phyloP scores from a whole-genome alignment of 2,329 filamentous ascomycete species.

The Venturia oleaginea region DNA sequence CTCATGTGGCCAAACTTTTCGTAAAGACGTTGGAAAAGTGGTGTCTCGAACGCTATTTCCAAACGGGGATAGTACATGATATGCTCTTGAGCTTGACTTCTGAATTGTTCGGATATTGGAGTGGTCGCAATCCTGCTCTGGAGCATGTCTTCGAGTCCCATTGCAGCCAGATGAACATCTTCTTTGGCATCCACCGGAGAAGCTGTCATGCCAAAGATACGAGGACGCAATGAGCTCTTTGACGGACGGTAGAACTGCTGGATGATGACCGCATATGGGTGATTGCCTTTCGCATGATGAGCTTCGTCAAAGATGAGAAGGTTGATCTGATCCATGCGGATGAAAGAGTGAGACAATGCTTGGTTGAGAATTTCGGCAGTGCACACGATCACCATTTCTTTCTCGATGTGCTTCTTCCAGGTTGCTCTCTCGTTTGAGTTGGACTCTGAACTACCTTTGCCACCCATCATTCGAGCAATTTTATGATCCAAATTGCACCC shows the following conservation, averaged over 20 bases:
- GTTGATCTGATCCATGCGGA: conserved; percentile 75
- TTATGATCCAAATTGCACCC: conserved; percentile 70
- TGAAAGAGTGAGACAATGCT: conserved; percentile 68
- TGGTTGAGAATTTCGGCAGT: conserved; percentile 80
- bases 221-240: conserved; percentile 47
- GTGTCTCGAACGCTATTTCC: conserved; percentile 48
- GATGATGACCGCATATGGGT: conserved; percentile 82
- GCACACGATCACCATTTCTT: conserved; percentile 81
- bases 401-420: conserved; percentile 48
- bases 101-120: conserved; percentile 48
- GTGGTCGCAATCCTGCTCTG: conserved; percentile 73
- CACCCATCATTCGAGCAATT: conserved; percentile 54
- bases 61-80: conserved; percentile 48
- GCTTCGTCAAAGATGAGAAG: conserved; percentile 93
- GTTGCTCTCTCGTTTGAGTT: conserved; percentile 52
- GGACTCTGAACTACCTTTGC: conserved; percentile 19
- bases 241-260: conserved; percentile 67
- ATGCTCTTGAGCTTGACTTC: conserved; percentile 52
- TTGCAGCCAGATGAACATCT: conserved; percentile 60
- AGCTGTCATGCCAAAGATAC: conserved; percentile 92
- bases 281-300: conserved; percentile 90
- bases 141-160: conserved; percentile 65
- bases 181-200: conserved; percentile 81
- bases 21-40: conserved; percentile 52
- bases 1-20: conserved; percentile 42